Conservation (phyloP, 805 yeast species). For the Wickerhamomyces bisporus region DNA sequence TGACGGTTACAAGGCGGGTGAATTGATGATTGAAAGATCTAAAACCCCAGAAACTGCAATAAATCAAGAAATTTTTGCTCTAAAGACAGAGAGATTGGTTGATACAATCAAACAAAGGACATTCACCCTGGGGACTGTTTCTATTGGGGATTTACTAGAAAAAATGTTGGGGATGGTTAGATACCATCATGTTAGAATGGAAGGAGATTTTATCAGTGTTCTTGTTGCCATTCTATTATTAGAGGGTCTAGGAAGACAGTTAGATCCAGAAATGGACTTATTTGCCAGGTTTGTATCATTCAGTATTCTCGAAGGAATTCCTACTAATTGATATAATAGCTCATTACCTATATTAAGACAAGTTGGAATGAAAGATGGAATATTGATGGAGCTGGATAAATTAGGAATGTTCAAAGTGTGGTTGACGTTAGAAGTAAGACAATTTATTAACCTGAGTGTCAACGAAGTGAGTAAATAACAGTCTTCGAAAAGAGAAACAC, state of each 20-base stretch:
- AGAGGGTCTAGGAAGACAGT: conserved; percentile 93
- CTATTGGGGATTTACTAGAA: conserved; percentile 86
- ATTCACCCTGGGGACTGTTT: conserved; percentile 85
- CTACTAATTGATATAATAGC: conserved; percentile 21
- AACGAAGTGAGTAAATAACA: conserved; percentile 54
- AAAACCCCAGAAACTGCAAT: conserved; percentile 91
- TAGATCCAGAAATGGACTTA: conserved; percentile 88
- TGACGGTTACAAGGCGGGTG: conserved; percentile 94
- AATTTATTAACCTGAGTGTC: conserved; percentile 75
- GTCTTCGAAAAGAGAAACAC: not conserved
- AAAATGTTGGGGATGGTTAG: conserved; percentile 89
- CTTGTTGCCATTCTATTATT: conserved; percentile 86
- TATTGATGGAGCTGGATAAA: conserved; percentile 55
- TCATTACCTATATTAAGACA: conserved; percentile 47
- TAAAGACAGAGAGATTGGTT: conserved; percentile 81
- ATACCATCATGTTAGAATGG: conserved; percentile 93
- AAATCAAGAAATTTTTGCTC: conserved; percentile 77
- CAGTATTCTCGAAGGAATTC: conserved; percentile 30
- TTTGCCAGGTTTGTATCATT: conserved; percentile 88
- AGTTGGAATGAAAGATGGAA: conserved; percentile 68
- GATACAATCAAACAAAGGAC: conserved; percentile 79
- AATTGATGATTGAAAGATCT: conserved; percentile 90
- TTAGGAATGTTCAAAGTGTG: conserved; percentile 84
- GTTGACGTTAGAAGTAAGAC: conserved; percentile 86
- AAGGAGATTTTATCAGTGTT: conserved; percentile 92